Evolutionary conservation across 78 protist species (phyloP), one percentile per base, ranked within the genome.

Genomic region (Guillardia theta): DNA sequence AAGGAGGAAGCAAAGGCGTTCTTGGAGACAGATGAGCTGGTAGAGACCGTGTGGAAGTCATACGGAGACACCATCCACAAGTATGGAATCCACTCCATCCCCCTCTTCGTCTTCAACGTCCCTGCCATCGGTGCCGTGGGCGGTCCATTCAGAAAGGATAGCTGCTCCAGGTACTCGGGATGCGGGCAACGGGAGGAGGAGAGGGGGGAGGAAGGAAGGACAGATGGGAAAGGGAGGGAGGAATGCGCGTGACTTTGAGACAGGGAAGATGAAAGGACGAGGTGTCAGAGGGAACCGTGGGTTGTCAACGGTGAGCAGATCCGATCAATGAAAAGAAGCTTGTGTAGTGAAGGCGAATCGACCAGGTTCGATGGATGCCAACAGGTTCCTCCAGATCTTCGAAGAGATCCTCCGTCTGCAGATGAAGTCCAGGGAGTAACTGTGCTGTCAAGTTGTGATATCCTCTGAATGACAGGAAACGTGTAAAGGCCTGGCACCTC

Each of bases 61-160:
- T 80, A 80, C 50, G 90, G 90, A 22, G 48, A 39, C 22, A 80
- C 90, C 48, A 80, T 80, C 90, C 19, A 48, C 19, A 44, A 80
- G 50, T 37, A 39, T 30, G 24, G 18, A 22, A 80, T 80, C 0
- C 53, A 44, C 90, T 37, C 90, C 22, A 80, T 80, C 90, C 90
- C 90, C n/a, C 27, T 43, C 53, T 80, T 80, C 50, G 90, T 80
- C 53, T 80, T 80, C 90, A 43, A 18, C 8, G 90, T 80, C n/a
- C 90, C 90, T 6, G 90, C 43, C 12, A 8, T 80, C 21, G 18
- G 27, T 36, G 3, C 24, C 18, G 90, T 80, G 22, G 90, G 90
- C 4, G 90, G 90, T 1, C 90, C 90, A 0, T 44, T 80, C 53
- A 15, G 90, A 80, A 30, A 33, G n/a, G n/a, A n/a, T n/a, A n/a